phyloP scores from a whole-genome alignment of 164 flowering plant genomes.

The Stephania japonica region DNA sequence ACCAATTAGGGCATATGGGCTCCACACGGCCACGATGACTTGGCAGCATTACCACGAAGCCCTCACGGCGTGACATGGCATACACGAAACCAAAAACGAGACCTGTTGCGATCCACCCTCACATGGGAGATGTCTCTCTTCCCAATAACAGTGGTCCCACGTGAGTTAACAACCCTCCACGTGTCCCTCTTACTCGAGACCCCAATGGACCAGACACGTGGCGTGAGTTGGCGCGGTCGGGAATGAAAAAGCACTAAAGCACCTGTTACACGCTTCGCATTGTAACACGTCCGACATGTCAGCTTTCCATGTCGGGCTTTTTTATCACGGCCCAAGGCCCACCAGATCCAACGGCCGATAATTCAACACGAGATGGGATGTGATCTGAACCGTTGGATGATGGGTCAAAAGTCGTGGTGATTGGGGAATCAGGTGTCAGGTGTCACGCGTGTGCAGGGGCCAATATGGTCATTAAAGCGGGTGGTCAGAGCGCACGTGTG shows the following conservation, averaged over 20 bases:
- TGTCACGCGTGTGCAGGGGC: constrained; percentile 13
- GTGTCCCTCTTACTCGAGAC: background rate
- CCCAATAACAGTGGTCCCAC: background rate
- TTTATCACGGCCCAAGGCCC: background rate
- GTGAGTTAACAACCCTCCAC: background rate
- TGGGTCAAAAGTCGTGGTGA: constrained; percentile 4
- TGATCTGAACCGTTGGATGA: background rate
- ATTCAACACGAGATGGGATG: background rate
- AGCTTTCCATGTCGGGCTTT: constrained; percentile 14
- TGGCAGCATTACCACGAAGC: background rate
- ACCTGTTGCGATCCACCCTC: background rate
- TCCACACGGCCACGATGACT: background rate
- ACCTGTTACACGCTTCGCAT: background rate
- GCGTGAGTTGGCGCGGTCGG: constrained; percentile 11
- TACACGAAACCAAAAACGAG: background rate
- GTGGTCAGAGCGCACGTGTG: constrained; percentile 7
- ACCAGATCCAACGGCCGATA: background rate
- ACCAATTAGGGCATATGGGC: background rate
- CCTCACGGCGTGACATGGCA: background rate
- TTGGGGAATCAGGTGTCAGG: constrained; percentile 3
- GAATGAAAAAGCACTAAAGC: constrained; percentile 1
- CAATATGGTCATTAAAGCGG: background rate
- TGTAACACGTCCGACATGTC: constrained; percentile 11
- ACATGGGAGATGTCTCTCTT: background rate
- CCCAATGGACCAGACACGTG: constrained; percentile 3